Evolutionary conservation across 2,329 filamentous ascomycete species (phyloP).

Genomic region (Meredithiella fracta): DNA sequence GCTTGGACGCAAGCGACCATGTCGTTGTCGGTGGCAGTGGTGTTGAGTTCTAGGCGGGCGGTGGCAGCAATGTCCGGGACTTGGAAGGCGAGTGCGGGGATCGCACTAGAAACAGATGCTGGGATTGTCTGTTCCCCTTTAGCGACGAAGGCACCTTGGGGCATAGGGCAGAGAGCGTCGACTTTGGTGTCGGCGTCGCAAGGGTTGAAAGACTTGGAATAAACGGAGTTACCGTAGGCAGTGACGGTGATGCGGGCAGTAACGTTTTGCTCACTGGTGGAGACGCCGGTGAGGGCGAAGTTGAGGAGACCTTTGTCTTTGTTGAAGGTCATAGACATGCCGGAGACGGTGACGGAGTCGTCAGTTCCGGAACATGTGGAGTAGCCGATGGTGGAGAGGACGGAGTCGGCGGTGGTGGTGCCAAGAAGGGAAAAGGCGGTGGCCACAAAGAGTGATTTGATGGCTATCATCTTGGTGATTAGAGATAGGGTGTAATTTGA

Average conservation of each 20-base stretch:
- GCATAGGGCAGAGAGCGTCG: conserved; percentile 68
- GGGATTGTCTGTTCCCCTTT: conserved; percentile 57
- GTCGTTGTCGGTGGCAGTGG: conserved; percentile 39
- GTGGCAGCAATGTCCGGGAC: conserved; percentile 79
- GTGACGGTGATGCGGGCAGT: conserved; percentile 58
- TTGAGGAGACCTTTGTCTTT: conserved; percentile 52
- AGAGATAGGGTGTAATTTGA: not conserved
- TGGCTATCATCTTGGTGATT: conserved; percentile 1
- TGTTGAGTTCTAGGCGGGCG: conserved; percentile 60
- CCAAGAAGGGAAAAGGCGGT: conserved; percentile 23
- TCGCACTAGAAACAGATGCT: conserved; percentile 49
- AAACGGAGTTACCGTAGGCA: conserved; percentile 72
- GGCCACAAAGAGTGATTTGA: conserved; percentile 14
- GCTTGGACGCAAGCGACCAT: conserved; percentile 68
- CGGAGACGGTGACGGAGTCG: conserved; percentile 48
- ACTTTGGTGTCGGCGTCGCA: conserved; percentile 49
- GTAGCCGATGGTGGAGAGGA: conserved; percentile 70
- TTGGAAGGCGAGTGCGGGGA: conserved; percentile 77
- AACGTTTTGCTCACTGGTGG: conserved; percentile 59
- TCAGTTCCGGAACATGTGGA: conserved; percentile 43
- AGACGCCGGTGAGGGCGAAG: conserved; percentile 73
- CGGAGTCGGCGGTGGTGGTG: conserved; percentile 45
- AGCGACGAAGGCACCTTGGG: conserved; percentile 57
- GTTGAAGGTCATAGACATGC: conserved; percentile 65
- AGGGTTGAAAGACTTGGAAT: conserved; percentile 66